Conservation (phyloP, 371 early-diverging fungal genomes). For the Mycotypha africana region DNA sequence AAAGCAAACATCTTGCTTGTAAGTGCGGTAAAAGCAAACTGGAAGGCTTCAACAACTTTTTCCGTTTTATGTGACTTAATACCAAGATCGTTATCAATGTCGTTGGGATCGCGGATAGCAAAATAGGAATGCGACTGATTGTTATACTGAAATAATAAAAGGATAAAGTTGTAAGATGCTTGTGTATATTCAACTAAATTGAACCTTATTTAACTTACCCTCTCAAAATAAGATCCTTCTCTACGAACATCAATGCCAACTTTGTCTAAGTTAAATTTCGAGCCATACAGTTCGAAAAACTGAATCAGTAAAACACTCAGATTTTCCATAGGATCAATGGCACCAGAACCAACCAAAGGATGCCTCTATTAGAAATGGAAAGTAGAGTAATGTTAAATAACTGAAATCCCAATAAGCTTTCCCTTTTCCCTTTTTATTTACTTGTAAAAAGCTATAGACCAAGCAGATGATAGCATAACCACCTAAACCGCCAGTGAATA, state of each 20-base stretch:
- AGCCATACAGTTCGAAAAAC: conserved; percentile 93
- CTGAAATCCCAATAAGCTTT: too few species aligned
- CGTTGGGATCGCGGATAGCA: conserved; percentile 60
- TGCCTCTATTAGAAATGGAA: too few species aligned
- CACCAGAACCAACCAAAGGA: conserved; percentile 66
- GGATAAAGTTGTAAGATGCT: too few species aligned
- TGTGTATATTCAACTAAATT: background rate
- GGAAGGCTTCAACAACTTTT: conserved; percentile 10
- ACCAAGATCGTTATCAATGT: conserved; percentile 56
- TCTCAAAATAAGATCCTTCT: conserved; percentile 57
- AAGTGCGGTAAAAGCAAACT: conserved; percentile 19
- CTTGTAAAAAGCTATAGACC: conserved; percentile 81
- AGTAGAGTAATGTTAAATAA: too few species aligned
- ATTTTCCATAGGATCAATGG: conserved; percentile 69
- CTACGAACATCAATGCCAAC: conserved; percentile 66
- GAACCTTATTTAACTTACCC: conserved; percentile 19
- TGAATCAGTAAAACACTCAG: conserved; percentile 90
- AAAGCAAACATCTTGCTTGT: conserved; percentile 11
- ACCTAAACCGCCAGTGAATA: conserved; percentile 90
- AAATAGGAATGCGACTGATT: conserved; percentile 18
- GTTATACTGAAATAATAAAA: background rate
- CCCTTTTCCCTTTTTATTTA: too few species aligned
- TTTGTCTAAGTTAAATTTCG: conserved; percentile 61
- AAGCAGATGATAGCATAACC: conserved; percentile 88
- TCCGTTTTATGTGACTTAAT: conserved; percentile 29